Evolutionary conservation across 2,329 filamentous ascomycete genomes (phyloP).

Genomic region (Aureobasidium sp.): DNA sequence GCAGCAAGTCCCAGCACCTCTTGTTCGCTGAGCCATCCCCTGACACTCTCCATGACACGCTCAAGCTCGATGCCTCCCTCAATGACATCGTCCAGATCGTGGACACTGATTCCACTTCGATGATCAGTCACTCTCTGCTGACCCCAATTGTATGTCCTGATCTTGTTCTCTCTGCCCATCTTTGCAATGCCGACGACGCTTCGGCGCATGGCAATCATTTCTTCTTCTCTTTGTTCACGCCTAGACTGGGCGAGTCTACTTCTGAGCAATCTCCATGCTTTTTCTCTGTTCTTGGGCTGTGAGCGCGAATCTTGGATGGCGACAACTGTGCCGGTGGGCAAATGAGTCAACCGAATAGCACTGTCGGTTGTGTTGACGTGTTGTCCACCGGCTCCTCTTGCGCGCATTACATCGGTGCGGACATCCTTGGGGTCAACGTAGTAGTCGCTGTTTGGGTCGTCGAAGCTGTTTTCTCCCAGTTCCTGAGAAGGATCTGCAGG

Average conservation of each 20-base stretch:
- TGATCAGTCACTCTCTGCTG: slow-evolving; percentile 85
- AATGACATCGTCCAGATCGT: slow-evolving; percentile 75
- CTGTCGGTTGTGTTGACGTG: slow-evolving; percentile 99
- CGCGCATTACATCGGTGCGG: slow-evolving; percentile 79
- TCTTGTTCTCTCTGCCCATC: slow-evolving; percentile 87
- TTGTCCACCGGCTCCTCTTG: slow-evolving; percentile 86
- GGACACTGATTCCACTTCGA: slow-evolving; percentile 68
- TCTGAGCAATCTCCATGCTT: slow-evolving; percentile 78
- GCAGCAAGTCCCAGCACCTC: slow-evolving; percentile 65
- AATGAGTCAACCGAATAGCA: slow-evolving; percentile 84
- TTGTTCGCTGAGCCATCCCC: slow-evolving; percentile 64
- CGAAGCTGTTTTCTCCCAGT: slow-evolving; percentile 52
- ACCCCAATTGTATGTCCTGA: slow-evolving; percentile 79
- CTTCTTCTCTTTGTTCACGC: slow-evolving; percentile 76
- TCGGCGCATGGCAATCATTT: slow-evolving; percentile 65
- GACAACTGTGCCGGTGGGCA: slow-evolving; percentile 78
- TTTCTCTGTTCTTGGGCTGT: slow-evolving; percentile 80
- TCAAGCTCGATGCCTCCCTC: slow-evolving; percentile 66
- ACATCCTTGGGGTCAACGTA: slow-evolving; percentile 83
- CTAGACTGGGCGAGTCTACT: slow-evolving; percentile 73
- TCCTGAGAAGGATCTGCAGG: slow-evolving; percentile 50
- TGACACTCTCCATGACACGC: slow-evolving; percentile 69
- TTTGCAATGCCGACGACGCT: slow-evolving; percentile 71
- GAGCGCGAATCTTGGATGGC: slow-evolving; percentile 90
- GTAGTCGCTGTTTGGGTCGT: slow-evolving; percentile 85